A percentile compares a stretch with the other conserved stretches of the same genome.
Conservation (phyloP, 306 rosid genomes). For the Cicer judaicum region DNA sequence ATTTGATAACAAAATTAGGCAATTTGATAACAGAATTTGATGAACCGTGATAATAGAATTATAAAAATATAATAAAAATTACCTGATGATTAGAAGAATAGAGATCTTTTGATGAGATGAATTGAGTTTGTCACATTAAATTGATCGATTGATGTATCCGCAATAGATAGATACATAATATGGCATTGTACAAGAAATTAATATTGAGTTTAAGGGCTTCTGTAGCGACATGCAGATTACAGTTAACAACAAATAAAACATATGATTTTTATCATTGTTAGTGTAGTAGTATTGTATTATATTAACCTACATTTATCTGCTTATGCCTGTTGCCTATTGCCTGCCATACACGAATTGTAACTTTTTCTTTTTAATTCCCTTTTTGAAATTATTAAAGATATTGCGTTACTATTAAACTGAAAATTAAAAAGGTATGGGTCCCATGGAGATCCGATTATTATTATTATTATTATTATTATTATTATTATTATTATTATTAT, state of each 20-base stretch:
- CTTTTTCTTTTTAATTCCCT: too few relatives aligned
- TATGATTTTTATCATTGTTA: neutral
- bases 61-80: conserved; percentile 5
- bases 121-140: conserved; percentile 14
- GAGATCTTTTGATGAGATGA: conserved; percentile 38
- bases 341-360: too few relatives aligned
- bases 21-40: conserved; percentile 13
- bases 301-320: too few relatives aligned
- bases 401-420: too few relatives aligned
- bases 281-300: too few relatives aligned
- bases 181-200: neutral
- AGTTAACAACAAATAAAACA: conserved; percentile 13
- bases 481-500: too few relatives aligned
- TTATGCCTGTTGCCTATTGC: too few relatives aligned
- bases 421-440: too few relatives aligned
- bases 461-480: too few relatives aligned
- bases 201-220: conserved; percentile 14
- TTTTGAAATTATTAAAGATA: too few relatives aligned
- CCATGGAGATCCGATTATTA: too few relatives aligned
- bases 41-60: conserved; percentile 23
- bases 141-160: neutral
- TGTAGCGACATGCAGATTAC: neutral
- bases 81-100: conserved; percentile 35
- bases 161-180: too few relatives aligned
- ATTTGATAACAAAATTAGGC: neutral